Conservation (phyloP, 306 rosid genomes). For the Lathyrus aphaca region DNA sequence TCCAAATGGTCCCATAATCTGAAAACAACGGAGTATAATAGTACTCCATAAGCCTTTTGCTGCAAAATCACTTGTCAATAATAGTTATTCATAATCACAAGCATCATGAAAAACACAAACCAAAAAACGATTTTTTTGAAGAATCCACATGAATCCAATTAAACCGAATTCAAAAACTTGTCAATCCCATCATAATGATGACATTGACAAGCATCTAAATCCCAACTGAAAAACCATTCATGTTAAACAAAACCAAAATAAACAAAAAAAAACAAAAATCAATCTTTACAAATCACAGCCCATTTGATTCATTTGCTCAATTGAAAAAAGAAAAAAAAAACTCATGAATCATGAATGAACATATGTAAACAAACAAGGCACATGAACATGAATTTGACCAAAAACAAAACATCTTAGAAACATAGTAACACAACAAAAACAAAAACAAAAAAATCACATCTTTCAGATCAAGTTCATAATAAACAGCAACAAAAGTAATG, state of each 20-base stretch:
- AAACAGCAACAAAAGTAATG: no score
- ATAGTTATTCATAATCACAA: slow-evolving; percentile 20
- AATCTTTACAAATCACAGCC: background rate
- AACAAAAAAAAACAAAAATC: background rate
- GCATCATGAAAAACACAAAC: slow-evolving; percentile 32
- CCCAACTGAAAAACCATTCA: slow-evolving; percentile 18
- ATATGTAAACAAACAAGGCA: background rate
- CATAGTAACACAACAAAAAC: background rate
- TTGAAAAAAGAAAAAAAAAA: slow-evolving; percentile 23
- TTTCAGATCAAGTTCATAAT: slow-evolving; percentile 23
- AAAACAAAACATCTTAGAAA: slow-evolving; percentile 23
- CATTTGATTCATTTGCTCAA: slow-evolving; percentile 20
- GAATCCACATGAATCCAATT: slow-evolving; percentile 26
- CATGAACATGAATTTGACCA: slow-evolving; percentile 30
- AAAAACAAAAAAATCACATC: background rate
- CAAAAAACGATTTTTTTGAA: background rate
- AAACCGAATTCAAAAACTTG: slow-evolving; percentile 13
- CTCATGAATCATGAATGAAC: slow-evolving; percentile 17
- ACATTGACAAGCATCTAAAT: slow-evolving; percentile 6
- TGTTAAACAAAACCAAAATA: background rate
- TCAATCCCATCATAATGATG: slow-evolving; percentile 7
- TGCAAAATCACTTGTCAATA: slow-evolving; percentile 22
- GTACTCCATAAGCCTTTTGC: slow-evolving; percentile 1
- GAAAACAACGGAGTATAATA: slow-evolving; percentile 5
- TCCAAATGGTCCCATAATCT: background rate